Evolutionary conservation across 345 rosid species (phyloP).

Genomic region (Aurinia saxatilis): DNA sequence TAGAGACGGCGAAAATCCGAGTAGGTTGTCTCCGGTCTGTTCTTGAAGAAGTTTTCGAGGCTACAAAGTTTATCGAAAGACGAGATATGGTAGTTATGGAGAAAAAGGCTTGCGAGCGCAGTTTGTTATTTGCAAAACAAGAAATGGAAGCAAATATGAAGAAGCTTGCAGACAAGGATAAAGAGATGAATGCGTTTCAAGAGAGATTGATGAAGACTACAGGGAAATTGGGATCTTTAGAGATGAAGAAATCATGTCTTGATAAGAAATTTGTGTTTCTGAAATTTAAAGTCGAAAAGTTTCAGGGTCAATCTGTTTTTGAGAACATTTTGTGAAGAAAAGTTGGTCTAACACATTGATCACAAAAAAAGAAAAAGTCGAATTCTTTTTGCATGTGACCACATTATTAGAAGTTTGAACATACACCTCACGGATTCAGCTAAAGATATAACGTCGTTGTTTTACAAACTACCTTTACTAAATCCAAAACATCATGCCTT

Average conservation of each 20-base stretch:
- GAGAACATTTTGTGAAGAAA: conserved; percentile 7
- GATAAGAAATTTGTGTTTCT: conserved; percentile 14
- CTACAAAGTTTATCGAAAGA: conserved; percentile 4
- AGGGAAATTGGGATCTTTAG: conserved; percentile 17
- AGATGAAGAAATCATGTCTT: conserved; percentile 7
- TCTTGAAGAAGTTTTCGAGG: conserved; percentile 40
- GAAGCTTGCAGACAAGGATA: conserved; percentile 8
- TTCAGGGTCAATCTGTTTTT: conserved; percentile 20
- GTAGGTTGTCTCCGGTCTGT: conserved; percentile 15
- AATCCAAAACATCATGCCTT: background rate
- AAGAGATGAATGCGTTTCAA: conserved; percentile 5
- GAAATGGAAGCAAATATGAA: conserved; percentile 15
- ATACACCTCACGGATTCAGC: background rate
- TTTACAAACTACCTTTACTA: background rate
- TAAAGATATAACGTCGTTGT: background rate
- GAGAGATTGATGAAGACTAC: conserved; percentile 21
- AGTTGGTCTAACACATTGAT: too few species aligned
- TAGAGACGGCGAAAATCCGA: conserved; percentile 18
- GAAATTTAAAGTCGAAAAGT: conserved; percentile 20
- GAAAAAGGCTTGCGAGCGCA: conserved; percentile 1
- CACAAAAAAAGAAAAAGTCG: too few species aligned
- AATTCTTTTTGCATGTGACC: background rate
- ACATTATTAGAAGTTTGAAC: background rate
- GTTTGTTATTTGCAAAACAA: conserved; percentile 1
- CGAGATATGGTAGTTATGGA: background rate